Base-by-base conservation (phyloP, 1,284 basidiomycete species). In the Taiwanofungus camphoratus region DNA sequence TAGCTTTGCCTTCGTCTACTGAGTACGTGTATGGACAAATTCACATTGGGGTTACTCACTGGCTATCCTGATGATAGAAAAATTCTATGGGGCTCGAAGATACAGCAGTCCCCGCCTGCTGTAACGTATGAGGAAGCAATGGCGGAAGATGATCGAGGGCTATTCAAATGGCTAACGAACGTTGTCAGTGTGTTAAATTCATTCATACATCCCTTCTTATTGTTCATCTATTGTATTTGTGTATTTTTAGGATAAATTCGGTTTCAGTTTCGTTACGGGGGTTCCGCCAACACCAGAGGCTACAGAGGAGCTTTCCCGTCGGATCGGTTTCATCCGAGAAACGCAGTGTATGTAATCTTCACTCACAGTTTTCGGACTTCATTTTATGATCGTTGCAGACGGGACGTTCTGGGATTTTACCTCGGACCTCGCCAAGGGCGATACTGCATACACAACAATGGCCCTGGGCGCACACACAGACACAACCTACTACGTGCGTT, bases 401-500 rank as follows among this genome's bases (percentile, higher is more conserved):
- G 92, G 91, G 24, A 82, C 82, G 38, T 95, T 98, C 65, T 99
- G 95, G 94, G 92, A 97, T 58, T 96, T 99, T 58, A 97, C 93
- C 1, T 83, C 93, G 0, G 84, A 96, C 59, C 75, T 96, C 16
- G 82, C 86, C 9, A 92, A 89, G 58, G 92, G 92, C 16, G 94
- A 98, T 61, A 84, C 91, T 5, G 83, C 86, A 16, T 99, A 99
- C 65, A 94, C 92, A 6, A 89, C 85, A 16, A 65, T 96, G 31
- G 86, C 86, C 1, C 77, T 99, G 4, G 82, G 80, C 6, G 92
- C 92, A 0, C 95, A 99, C 61, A 98, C 94, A 1, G 95, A 98
- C 58, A 96, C 89, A 37, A 95, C 94, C 2, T 97, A 97, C 66
- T 92, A 87, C 56, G 85, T 91, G 54, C 46, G 79, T 65, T 45